Evolutionary conservation across 345 rosid species (phyloP).

Genomic region (Carallia pectinifolia): DNA sequence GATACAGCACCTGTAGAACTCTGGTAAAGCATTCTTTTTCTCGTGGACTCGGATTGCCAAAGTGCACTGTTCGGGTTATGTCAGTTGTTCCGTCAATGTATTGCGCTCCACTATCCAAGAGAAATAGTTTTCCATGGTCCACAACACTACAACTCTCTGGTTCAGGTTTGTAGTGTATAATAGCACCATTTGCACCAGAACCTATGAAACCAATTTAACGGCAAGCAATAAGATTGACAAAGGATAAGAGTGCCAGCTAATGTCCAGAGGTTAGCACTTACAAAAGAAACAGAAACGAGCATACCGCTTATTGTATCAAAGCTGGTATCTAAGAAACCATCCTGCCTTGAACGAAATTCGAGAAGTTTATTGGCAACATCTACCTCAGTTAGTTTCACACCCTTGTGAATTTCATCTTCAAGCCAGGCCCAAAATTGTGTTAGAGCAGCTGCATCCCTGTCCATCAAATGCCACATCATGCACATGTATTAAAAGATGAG

Average conservation of each 20-base stretch:
- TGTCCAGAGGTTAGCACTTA: neutral
- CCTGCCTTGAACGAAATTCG: slow-evolving; percentile 76
- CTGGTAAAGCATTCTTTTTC: slow-evolving; percentile 93
- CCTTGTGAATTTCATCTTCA: slow-evolving; percentile 69
- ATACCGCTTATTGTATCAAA: slow-evolving; percentile 95
- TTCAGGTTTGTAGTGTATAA: slow-evolving; percentile 92
- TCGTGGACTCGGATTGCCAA: slow-evolving; percentile 70
- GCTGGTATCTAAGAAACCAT: slow-evolving; percentile 88
- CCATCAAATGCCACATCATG: slow-evolving; percentile 13
- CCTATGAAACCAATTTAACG: slow-evolving; percentile 41
- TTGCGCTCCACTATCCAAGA: slow-evolving; percentile 96
- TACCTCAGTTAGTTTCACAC: slow-evolving; percentile 72
- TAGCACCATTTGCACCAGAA: slow-evolving; percentile 95
- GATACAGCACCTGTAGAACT: slow-evolving; percentile 63
- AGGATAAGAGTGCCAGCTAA: neutral
- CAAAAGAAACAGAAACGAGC: slow-evolving; percentile 21
- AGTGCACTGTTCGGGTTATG: slow-evolving; percentile 92
- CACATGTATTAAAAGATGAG: slow-evolving; percentile 1
- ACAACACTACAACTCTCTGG: slow-evolving; percentile 75
- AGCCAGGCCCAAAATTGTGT: slow-evolving; percentile 93
- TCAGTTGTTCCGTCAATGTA: slow-evolving; percentile 96
- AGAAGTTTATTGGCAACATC: slow-evolving; percentile 85
- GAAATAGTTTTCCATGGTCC: slow-evolving; percentile 66
- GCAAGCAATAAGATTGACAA: slow-evolving; percentile 14
- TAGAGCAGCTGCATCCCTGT: slow-evolving; percentile 95